Base-by-base conservation (phyloP, 1,284 basidiomycete genomes). In the Tilletia horrida region DNA sequence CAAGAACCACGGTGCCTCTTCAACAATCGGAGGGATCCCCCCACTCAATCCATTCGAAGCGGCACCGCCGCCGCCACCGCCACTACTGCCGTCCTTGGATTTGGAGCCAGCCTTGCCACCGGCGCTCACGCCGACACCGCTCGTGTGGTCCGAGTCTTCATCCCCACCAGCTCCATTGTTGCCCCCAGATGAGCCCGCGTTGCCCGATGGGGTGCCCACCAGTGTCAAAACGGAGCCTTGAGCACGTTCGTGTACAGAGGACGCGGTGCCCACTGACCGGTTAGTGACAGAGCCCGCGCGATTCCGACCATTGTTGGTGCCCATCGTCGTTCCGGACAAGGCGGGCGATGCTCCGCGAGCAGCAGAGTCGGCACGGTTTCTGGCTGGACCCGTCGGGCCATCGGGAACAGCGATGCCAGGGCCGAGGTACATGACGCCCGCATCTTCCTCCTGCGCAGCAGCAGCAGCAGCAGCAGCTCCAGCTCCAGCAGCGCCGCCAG, bases 1-100 rank as follows among this genome's bases (percentile, higher is more conserved):
- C 66, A 97, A 85, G 83, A 77, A 83, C 91, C 91, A 93, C 2
- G 93, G 91, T 76, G 79, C 76, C 87, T 90, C 70, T 29, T 77
- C 76, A 18, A 73, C 71, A 44, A 63, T 71, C 14, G 55, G 55
- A 4, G 35, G 35, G 35, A 40, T 40, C 6, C 35, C 11, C 4
- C 35, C 35, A 11, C 35, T 11, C 35, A 11, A 11, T 40, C 55
- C 29, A 27, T 57, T 67, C 40, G 35, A 40, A 21, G 50, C 50
- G 14, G 13, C 2, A 11, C 1, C 50, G 25, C 9, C 47, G 47
- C 47, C 18, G 8, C n/a, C 8, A 11, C 43, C 43, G 18, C 47
- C 47, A 48, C n/a, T 7, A 27, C 21, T 27, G 50, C 50, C 23
- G n/a, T 52, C 50, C 27, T 52, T 52, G 50, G 23, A 16, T 21